Evolutionary conservation across 805 yeast genomes (phyloP).

Genomic region (Kuraishia capsulata): DNA sequence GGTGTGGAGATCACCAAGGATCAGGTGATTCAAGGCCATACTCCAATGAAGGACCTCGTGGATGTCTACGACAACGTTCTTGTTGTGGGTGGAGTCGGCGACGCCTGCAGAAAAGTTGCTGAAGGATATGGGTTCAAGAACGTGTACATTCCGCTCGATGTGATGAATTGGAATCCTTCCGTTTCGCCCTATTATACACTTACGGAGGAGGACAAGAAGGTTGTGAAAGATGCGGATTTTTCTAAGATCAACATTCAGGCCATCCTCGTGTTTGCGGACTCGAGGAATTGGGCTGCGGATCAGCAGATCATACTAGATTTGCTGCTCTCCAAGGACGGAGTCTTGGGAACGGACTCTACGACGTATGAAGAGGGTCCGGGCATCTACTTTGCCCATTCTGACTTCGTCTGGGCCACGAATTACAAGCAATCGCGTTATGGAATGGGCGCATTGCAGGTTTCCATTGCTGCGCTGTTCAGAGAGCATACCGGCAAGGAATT

Average conservation of each 20-base stretch:
- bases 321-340: constrained; percentile 66
- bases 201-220: constrained; percentile 58
- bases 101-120: constrained; percentile 77
- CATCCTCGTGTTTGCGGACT: constrained; percentile 83
- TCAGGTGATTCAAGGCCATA: constrained; percentile 88
- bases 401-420: constrained; percentile 89
- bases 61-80: constrained; percentile 61
- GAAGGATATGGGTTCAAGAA: constrained; percentile 75
- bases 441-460: constrained; percentile 90
- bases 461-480: constrained; percentile 75
- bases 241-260: constrained; percentile 64
- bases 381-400: constrained; percentile 84
- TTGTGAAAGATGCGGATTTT: constrained; percentile 56
- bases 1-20: constrained; percentile 54
- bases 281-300: constrained; percentile 90
- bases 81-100: constrained; percentile 86
- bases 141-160: constrained; percentile 75
- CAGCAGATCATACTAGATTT: constrained; percentile 83
- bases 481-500: constrained; percentile 80
- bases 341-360: constrained; percentile 72
- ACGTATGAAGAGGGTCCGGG: constrained; percentile 72
- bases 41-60: constrained; percentile 84
- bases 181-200: constrained; percentile 78
- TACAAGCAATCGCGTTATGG: constrained; percentile 78
- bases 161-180: constrained; percentile 79